Conservation (phyloP, 805 yeast genomes). For the Ogataea paradorogensis region DNA sequence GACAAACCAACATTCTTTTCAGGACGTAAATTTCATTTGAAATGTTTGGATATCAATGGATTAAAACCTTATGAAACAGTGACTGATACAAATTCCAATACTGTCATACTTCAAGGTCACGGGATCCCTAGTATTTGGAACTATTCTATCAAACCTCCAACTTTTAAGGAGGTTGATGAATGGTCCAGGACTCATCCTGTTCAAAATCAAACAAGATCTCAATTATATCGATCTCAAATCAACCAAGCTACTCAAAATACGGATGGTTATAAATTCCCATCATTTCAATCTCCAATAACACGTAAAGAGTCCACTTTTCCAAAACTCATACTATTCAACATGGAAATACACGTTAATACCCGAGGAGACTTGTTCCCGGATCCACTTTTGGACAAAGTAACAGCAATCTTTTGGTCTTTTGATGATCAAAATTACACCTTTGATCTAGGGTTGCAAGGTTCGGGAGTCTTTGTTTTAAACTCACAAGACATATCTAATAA, state of each 20-base stretch:
- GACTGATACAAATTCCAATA: constrained; percentile 5
- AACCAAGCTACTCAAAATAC: constrained; percentile 43
- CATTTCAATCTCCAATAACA: constrained; percentile 29
- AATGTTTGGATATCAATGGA: constrained; percentile 36
- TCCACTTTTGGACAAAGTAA: constrained; percentile 58
- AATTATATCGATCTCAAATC: constrained; percentile 45
- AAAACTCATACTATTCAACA: constrained; percentile 51
- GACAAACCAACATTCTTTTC: constrained; percentile 59
- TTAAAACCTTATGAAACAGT: constrained; percentile 11
- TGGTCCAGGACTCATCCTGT: constrained; percentile 32
- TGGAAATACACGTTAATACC: constrained; percentile 68
- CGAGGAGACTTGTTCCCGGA: constrained; percentile 55
- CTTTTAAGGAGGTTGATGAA: constrained; percentile 33
- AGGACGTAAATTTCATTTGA: constrained; percentile 55
- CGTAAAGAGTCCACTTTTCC: constrained; percentile 38
- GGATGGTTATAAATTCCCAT: constrained; percentile 39
- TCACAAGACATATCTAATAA: constrained; percentile 1
- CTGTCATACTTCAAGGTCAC: neutral
- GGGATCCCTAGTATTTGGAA: constrained; percentile 38
- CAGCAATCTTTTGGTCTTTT: constrained; percentile 61
- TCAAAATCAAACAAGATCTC: constrained; percentile 19
- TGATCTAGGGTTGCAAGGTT: constrained; percentile 33
- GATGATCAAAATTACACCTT: constrained; percentile 41
- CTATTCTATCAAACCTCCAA: constrained; percentile 49
- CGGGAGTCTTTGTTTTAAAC: constrained; percentile 36